These are phyloP conservation scores for Moniliella sp. DNA, from an alignment of 1,284 basidiomycete genomes.

Conservation along the genomic window DNA sequence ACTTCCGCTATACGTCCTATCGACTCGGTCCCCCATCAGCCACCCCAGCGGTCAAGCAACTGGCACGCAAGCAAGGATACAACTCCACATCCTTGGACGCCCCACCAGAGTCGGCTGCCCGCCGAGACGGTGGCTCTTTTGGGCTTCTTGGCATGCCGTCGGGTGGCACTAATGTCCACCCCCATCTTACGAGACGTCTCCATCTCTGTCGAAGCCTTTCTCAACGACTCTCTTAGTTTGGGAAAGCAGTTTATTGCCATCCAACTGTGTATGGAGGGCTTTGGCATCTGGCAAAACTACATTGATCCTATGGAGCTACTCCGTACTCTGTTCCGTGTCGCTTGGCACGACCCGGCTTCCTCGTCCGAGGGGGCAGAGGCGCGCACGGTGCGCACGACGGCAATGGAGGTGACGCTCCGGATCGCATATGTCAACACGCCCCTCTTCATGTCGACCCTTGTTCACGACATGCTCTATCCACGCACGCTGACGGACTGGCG, in stretches of 20 bases:
- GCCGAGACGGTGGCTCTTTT: constrained; percentile 7
- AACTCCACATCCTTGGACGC: background rate
- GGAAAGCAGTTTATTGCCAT: constrained; percentile 54
- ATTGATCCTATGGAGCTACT: constrained; percentile 74
- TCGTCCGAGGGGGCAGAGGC: constrained; percentile 5
- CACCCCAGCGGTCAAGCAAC: background rate
- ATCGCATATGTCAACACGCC: constrained; percentile 65
- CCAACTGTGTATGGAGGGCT: constrained; percentile 69
- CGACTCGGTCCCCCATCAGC: no score
- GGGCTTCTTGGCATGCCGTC: constrained; percentile 52
- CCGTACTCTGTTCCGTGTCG: constrained; percentile 59
- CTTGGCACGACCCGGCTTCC: constrained; percentile 23
- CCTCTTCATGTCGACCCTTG: constrained; percentile 81
- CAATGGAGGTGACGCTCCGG: constrained; percentile 58
- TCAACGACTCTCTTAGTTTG: constrained; percentile 48
- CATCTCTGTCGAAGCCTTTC: constrained; percentile 53
- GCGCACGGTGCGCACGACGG: constrained; percentile 31
- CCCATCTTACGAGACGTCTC: constrained; percentile 54
- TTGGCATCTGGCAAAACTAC: constrained; percentile 80
- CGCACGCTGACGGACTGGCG: constrained; percentile 56
- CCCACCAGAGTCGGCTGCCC: background rate
- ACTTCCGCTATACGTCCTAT: no score
- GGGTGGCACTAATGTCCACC: constrained; percentile 58
- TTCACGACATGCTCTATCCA: constrained; percentile 68
- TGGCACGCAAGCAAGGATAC: background rate